Evolutionary conservation across 352 stramenopile genomes (phyloP).

Genomic region (Globisporangium uncinulatum): DNA sequence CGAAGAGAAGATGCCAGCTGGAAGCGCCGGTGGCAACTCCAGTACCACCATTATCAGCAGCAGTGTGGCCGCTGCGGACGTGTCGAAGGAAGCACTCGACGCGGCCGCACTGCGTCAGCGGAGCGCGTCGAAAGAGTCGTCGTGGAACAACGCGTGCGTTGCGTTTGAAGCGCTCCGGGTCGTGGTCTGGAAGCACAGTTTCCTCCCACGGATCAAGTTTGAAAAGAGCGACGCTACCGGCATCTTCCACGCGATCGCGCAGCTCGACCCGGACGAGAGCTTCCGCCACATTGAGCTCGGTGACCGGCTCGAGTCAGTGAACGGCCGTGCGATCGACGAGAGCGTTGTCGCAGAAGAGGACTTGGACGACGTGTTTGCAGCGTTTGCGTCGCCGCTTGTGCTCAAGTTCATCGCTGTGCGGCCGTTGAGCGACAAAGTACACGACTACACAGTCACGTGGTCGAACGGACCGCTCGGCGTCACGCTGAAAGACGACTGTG

Average conservation of each 20-base stretch:
- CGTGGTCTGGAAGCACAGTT: constrained; percentile 87
- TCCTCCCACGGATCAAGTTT: constrained; percentile 66
- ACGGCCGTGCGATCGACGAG: constrained; percentile 64
- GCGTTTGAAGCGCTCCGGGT: constrained; percentile 72
- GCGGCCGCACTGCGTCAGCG: constrained; percentile 27
- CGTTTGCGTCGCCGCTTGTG: constrained; percentile 70
- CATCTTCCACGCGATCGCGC: constrained; percentile 61
- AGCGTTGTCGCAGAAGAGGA: constrained; percentile 55
- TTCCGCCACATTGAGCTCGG: constrained; percentile 69
- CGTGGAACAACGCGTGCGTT: constrained; percentile 79
- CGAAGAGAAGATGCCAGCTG: constrained; percentile 47
- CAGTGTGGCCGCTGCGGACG: neutral
- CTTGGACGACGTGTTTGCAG: constrained; percentile 66
- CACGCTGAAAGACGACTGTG: constrained; percentile 81
- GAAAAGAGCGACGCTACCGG: constrained; percentile 28
- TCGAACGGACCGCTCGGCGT: constrained; percentile 82
- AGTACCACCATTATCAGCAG: no score
- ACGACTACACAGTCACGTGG: constrained; percentile 86
- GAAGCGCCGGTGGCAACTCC: constrained; percentile 9
- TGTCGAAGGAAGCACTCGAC: constrained; percentile 17
- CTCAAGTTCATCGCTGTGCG: constrained; percentile 75
- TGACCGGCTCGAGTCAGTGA: constrained; percentile 72
- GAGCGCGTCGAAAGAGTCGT: constrained; percentile 66
- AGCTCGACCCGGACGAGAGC: constrained; percentile 75
- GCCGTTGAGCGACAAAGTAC: constrained; percentile 56